Conservation (phyloP, 495 filamentous ascomycete genomes). For the Daldinia decipiens region DNA sequence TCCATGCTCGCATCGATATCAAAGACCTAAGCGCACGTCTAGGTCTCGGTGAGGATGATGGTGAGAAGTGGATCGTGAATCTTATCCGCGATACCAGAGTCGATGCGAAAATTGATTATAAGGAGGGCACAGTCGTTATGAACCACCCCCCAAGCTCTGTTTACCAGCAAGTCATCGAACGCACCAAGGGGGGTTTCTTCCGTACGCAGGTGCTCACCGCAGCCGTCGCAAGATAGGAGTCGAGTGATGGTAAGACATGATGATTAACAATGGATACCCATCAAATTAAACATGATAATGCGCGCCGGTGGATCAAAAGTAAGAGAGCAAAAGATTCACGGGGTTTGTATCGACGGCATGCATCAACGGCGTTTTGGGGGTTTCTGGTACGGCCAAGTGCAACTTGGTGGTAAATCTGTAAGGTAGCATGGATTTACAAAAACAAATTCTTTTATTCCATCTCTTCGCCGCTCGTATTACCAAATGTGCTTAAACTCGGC, state of each 20-base stretch:
- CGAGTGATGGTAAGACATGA: neutral
- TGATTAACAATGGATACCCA: constrained; percentile 40
- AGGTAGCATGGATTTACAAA: constrained; percentile 43
- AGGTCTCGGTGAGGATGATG: constrained; percentile 89
- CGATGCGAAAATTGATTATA: constrained; percentile 98
- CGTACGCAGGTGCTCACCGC: constrained; percentile 78
- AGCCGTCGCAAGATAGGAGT: constrained; percentile 52
- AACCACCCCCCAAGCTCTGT: constrained; percentile 98
- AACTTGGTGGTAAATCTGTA: constrained; percentile 42
- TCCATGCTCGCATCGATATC: constrained; percentile 97
- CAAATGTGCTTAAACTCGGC: neutral
- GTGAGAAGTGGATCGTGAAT: constrained; percentile 99
- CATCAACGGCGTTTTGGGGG: constrained; percentile 49
- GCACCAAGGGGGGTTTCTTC: constrained; percentile 95
- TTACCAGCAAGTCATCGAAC: constrained; percentile 98
- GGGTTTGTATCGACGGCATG: constrained; percentile 40
- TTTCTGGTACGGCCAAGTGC: constrained; percentile 40
- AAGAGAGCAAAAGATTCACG: constrained; percentile 17
- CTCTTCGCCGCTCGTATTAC: neutral
- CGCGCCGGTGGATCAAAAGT: constrained; percentile 15
- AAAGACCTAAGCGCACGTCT: constrained; percentile 92
- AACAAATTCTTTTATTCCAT: constrained; percentile 18
- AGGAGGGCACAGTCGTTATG: constrained; percentile 98
- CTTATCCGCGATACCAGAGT: constrained; percentile 96
- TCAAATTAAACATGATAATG: constrained; percentile 33